Base-by-base conservation (phyloP, 192 early-diverging fungal species). In the Geranomyces variabilis region DNA sequence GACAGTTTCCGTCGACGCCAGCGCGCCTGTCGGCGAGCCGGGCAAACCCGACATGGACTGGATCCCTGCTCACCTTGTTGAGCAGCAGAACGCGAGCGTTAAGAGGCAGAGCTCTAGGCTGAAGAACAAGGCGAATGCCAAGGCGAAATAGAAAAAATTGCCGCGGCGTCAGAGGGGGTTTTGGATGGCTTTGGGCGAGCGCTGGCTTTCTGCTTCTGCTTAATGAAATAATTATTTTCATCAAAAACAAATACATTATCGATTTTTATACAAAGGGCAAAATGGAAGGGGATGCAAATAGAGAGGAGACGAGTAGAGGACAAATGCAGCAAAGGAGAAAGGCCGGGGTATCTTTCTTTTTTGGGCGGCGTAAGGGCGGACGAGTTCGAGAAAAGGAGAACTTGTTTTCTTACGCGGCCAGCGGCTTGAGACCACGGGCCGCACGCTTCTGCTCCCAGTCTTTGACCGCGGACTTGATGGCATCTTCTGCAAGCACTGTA, bases 391-490 rank as follows among this genome's bases (percentile, higher is more conserved):
- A n/a, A n/a, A n/a, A n/a, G 36, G 3, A 10, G 5, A 41, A 41
- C 36, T 10, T 3, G 5, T 41, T 3, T 10, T 10, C 17, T 17
- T 53, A 53, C 2, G 58, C 58, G 31, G 46, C 57, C 13, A 72
- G 41, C 17, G 70, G 70, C 36, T 63, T 65, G 33, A 72, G 70
- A 15, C 70, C 70, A 12, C 70, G 36, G 45, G 70, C 59, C 22
- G 69, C 67, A 31, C 92, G 87, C 83, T 98, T 98, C 53, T 81
- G 88, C 75, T 95, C 84, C 81, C 93, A 99, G 82, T 99, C 95
- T 75, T 92, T 94, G 65, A 99, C 93, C n/a, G 96, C 96, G 26
- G 91, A 93, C 83, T 97, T 97, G 83, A 99, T 99, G 57, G 96
- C 96, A 78, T 99, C 96, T 77, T 99, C 96, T 41, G 96, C 96